phyloP scores from a whole-genome alignment of 305 asterid species.

The Solanum hybrid region DNA sequence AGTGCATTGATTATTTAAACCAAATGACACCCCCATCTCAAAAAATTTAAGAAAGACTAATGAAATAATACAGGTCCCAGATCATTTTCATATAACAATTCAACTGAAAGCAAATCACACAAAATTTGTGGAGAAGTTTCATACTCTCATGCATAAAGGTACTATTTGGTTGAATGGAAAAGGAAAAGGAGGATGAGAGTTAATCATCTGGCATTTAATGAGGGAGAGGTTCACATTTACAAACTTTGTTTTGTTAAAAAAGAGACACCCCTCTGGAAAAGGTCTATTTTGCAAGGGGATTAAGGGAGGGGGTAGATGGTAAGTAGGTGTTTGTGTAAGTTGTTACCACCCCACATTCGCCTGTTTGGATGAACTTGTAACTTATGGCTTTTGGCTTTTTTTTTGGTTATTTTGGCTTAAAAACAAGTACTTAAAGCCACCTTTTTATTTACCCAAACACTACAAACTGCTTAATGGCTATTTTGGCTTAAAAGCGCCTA shows the following conservation, averaged over 20 bases:
- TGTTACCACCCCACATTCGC: neutral
- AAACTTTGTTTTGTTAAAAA: neutral
- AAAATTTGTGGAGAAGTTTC: neutral
- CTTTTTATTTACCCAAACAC: neutral
- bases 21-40: neutral
- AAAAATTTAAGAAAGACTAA: neutral
- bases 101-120: neutral
- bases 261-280: neutral
- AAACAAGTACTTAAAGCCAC: neutral
- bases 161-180: neutral
- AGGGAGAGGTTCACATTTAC: neutral
- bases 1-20: neutral
- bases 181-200: neutral
- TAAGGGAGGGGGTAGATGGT: neutral
- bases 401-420: neutral
- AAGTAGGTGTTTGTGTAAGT: neutral
- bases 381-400: neutral
- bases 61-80: neutral
- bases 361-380: neutral
- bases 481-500: neutral
- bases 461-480: neutral
- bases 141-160: neutral
- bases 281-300: neutral
- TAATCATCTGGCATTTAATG: neutral
- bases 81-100: neutral